phyloP scores from a whole-genome alignment of 2,329 filamentous ascomycete species.

The Fusarium torreyae region DNA sequence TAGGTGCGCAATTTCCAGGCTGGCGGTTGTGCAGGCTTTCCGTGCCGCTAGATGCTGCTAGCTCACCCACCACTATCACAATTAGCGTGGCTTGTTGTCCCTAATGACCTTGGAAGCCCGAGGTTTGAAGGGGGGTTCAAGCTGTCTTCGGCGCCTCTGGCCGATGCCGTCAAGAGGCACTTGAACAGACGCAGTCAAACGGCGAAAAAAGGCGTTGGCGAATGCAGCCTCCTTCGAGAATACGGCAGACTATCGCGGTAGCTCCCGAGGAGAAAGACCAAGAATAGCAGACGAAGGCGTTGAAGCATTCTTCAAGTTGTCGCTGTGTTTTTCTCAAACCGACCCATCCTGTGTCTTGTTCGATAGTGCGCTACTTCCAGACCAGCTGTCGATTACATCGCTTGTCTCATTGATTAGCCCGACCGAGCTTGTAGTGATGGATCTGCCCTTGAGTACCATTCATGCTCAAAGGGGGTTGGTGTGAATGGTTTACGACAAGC shows the following conservation, averaged over 20 bases:
- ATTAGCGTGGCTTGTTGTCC: constrained; percentile 32
- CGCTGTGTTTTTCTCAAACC: constrained; percentile 18
- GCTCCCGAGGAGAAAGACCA: constrained; percentile 11
- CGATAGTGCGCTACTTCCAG: constrained; percentile 36
- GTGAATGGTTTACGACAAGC: constrained; percentile 15
- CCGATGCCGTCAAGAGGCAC: constrained; percentile 29
- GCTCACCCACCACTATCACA: constrained; percentile 28
- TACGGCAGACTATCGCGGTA: constrained; percentile 20
- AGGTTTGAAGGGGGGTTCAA: constrained; percentile 17
- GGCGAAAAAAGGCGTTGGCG: constrained; percentile 17
- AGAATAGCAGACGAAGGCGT: constrained; percentile 19
- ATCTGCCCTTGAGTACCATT: constrained; percentile 33
- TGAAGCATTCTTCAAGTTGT: constrained; percentile 31
- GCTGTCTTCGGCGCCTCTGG: constrained; percentile 35
- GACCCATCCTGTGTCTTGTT: constrained; percentile 34
- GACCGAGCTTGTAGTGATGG: constrained; percentile 27
- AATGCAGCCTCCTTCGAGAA: constrained; percentile 25
- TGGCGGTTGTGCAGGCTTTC: constrained; percentile 25
- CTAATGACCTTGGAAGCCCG: constrained; percentile 23
- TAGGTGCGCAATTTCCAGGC: constrained; percentile 48
- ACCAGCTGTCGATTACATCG: constrained; percentile 24
- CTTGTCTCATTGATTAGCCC: constrained; percentile 4
- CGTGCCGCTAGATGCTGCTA: constrained; percentile 21
- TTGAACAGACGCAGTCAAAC: constrained; percentile 29
- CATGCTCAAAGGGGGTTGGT: constrained; percentile 30